A percentile compares a stretch with the other conserved stretches of the same genome.
These are phyloP conservation scores for Saccharomycopsis sp. DNA, from an alignment of 805 yeast genomes.

Conservation along the genomic window DNA sequence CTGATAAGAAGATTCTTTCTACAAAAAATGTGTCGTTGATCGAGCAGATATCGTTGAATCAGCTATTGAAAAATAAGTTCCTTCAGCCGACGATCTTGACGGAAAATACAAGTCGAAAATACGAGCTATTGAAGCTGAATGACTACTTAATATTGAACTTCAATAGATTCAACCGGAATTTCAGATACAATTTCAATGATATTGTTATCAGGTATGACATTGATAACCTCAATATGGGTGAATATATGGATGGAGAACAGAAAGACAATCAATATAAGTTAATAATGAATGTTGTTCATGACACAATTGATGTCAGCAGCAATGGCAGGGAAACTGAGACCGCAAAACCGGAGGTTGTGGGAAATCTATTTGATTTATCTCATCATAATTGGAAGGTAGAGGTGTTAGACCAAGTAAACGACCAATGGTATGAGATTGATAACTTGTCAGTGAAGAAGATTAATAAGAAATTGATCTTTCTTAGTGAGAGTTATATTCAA, in stretches of 20 bases:
- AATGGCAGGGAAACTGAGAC: constrained; percentile 17
- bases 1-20: constrained; percentile 47
- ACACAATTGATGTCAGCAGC: constrained; percentile 23
- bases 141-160: constrained; percentile 48
- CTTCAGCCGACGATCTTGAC: constrained; percentile 34
- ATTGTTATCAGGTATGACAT: constrained; percentile 31
- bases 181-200: constrained; percentile 52
- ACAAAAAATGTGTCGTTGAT: constrained; percentile 28
- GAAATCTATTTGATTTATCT: constrained; percentile 27
- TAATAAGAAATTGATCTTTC: constrained; percentile 53
- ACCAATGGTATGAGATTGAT: constrained; percentile 54
- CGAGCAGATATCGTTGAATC: constrained; percentile 41
- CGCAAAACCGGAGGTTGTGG: constrained; percentile 20
- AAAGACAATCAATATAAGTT: constrained; percentile 33
- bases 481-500: constrained; percentile 59
- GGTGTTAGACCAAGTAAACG: constrained; percentile 33
- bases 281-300: constrained; percentile 41
- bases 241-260: constrained; percentile 22
- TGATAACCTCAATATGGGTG: constrained; percentile 32
- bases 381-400: constrained; percentile 44
- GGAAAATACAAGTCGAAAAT: constrained; percentile 26
- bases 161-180: constrained; percentile 42
- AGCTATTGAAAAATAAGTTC: constrained; percentile 28
- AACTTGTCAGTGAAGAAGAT: constrained; percentile 42
- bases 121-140: constrained; percentile 35